Evolutionary conservation across 805 yeast species (phyloP).

Genomic region (Sungouiozyma ichnusensis): DNA sequence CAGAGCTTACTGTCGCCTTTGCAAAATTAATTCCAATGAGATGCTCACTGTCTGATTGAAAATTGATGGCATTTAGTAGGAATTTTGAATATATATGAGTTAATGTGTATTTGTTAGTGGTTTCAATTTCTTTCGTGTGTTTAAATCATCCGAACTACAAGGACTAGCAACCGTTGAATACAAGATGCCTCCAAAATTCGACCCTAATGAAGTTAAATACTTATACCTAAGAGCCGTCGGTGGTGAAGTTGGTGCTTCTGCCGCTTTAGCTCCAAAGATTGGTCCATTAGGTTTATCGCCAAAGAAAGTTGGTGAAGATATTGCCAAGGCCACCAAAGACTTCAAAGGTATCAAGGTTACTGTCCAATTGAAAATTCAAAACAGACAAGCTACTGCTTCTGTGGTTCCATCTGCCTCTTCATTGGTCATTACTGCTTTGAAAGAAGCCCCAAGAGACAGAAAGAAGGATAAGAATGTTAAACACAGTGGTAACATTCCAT

Average conservation of each 20-base stretch:
- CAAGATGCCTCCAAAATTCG: slow-evolving; percentile 96
- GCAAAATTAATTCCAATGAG: background rate
- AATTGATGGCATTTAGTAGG: background rate
- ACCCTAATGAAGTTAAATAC: slow-evolving; percentile 97
- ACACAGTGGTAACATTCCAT: slow-evolving; percentile 98
- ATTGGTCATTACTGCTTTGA: slow-evolving; percentile 95
- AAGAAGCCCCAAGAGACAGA: slow-evolving; percentile 99
- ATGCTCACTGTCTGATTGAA: background rate
- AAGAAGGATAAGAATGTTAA: slow-evolving; percentile 99
- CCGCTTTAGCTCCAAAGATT: slow-evolving; percentile 99
- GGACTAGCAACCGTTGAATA: slow-evolving; percentile 5
- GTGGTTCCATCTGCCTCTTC: slow-evolving; percentile 99
- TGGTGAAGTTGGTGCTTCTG: slow-evolving; percentile 99
- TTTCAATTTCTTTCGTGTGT: background rate
- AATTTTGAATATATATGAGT: background rate
- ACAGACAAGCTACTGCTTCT: slow-evolving; percentile 98
- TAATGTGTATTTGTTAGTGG: background rate
- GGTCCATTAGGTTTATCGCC: slow-evolving; percentile 99
- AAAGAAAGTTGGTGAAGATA: slow-evolving; percentile 99
- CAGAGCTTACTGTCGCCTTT: background rate
- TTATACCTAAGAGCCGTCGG: slow-evolving; percentile 99
- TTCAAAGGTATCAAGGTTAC: slow-evolving; percentile 99
- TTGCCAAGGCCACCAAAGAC: slow-evolving; percentile 98
- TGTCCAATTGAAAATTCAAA: slow-evolving; percentile 96
- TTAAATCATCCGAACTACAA: slow-evolving; percentile 2